Evolutionary conservation across 495 filamentous ascomycete species (phyloP).

Genomic region (Talaromyces trachyspermus): DNA sequence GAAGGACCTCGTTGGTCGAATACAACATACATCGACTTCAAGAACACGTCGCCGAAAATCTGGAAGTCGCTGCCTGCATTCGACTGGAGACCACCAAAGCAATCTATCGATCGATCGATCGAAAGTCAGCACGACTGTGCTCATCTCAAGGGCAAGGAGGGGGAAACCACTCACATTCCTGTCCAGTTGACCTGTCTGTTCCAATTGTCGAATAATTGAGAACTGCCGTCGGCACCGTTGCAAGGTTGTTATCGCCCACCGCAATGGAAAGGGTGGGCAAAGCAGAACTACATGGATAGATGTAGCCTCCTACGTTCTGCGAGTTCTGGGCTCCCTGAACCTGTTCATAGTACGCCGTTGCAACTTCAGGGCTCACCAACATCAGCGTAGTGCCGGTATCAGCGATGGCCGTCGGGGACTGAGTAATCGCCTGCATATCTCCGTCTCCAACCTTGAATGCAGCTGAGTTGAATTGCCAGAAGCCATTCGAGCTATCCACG

Average conservation of each 20-base stretch:
- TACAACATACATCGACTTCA: conserved; percentile 72
- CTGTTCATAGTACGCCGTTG: conserved; percentile 52
- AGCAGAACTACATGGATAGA: conserved; percentile 53
- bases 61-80: conserved; percentile 50
- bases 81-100: conserved; percentile 66
- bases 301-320: conserved; percentile 48
- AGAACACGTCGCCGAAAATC: conserved; percentile 74
- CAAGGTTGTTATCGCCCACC: conserved; percentile 52
- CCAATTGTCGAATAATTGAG: conserved; percentile 51
- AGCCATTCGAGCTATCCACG: conserved; percentile 57
- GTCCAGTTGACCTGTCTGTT: conserved; percentile 24
- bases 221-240: conserved; percentile 55
- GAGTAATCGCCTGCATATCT: conserved; percentile 19
- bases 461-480: conserved; percentile 65
- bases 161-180: conserved; percentile 24
- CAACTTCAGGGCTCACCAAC: conserved; percentile 56
- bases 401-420: conserved; percentile 45
- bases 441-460: conserved; percentile 48
- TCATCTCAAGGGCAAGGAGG: neutral
- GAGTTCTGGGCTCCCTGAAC: conserved; percentile 49
- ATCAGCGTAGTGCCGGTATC: conserved; percentile 71
- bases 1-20: conserved; percentile 55
- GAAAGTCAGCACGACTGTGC: neutral
- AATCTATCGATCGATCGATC: neutral
- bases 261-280: conserved; percentile 63